phyloP scores from a whole-genome alignment of 768 basidiomycete species.

The Leccinum subtestaceum region DNA sequence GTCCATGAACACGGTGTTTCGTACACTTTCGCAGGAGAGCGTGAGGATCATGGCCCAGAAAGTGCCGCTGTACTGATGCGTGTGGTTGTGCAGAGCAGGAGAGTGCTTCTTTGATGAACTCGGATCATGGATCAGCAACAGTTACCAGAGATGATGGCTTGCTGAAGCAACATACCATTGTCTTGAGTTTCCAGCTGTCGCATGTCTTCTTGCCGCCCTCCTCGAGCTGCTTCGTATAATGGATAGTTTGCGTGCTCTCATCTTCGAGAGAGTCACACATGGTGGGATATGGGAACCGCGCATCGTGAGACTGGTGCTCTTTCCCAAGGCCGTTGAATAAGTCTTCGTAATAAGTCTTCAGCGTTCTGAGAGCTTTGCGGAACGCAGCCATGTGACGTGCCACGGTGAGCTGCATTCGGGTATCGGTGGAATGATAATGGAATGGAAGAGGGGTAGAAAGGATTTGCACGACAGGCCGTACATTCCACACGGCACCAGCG shows the following conservation, averaged over 20 bases:
- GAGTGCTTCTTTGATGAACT: background rate
- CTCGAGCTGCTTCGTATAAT: too few relatives aligned
- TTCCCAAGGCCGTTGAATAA: too few relatives aligned
- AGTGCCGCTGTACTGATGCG: background rate
- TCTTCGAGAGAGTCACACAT: too few relatives aligned
- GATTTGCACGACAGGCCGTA: background rate
- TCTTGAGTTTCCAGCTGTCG: too few relatives aligned
- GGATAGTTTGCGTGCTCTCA: too few relatives aligned
- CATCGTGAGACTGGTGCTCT: too few relatives aligned
- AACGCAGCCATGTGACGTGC: background rate
- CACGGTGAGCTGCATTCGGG: background rate
- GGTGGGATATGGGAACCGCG: too few relatives aligned
- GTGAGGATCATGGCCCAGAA: constrained; percentile 22
- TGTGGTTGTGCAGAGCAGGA: background rate
- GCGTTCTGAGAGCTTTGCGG: too few relatives aligned
- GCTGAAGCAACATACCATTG: too few relatives aligned
- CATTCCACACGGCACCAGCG: background rate
- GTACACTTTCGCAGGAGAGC: constrained; percentile 23
- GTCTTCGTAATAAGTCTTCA: too few relatives aligned
- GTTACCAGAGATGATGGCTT: too few relatives aligned
- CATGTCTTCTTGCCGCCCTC: too few relatives aligned
- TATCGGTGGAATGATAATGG: background rate
- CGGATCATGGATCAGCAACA: background rate
- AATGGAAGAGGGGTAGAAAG: background rate
- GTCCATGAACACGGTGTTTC: constrained; percentile 28